These are phyloP conservation scores for Leonotis leonurus DNA, from an alignment of 257 asterid genomes.

Conservation along the genomic window DNA sequence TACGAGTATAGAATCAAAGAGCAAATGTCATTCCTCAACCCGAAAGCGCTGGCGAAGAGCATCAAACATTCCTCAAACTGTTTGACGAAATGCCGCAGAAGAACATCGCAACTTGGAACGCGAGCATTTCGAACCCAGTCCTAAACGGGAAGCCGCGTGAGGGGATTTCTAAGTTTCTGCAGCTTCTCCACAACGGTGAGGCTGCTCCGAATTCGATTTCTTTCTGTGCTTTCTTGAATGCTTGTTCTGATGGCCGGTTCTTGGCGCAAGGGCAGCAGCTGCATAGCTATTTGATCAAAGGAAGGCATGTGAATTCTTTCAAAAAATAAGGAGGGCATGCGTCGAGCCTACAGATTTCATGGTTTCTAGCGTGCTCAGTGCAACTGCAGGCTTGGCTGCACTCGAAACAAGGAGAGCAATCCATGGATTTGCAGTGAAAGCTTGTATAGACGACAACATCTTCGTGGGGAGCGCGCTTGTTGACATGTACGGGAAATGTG, in stretches of 20 bases:
- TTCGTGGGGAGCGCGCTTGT: slow-evolving; percentile 85
- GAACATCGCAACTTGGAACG: slow-evolving; percentile 83
- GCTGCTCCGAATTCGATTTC: slow-evolving; percentile 64
- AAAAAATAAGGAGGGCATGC: slow-evolving; percentile 38
- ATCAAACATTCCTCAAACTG: too few relatives aligned
- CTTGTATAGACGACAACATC: slow-evolving; percentile 49
- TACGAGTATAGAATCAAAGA: background rate
- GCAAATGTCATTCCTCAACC: slow-evolving; percentile 39
- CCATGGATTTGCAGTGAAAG: slow-evolving; percentile 75
- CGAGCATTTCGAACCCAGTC: slow-evolving; percentile 62
- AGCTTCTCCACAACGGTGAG: slow-evolving; percentile 35
- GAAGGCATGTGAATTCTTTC: slow-evolving; percentile 57
- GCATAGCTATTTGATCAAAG: slow-evolving; percentile 52
- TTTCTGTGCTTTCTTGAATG: slow-evolving; percentile 71
- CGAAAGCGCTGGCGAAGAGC: slow-evolving; percentile 47
- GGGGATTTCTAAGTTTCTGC: slow-evolving; percentile 43
- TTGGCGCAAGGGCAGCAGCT: slow-evolving; percentile 55
- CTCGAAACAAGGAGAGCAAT: slow-evolving; percentile 67
- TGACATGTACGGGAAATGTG: slow-evolving; percentile 93
- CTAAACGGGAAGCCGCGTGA: slow-evolving; percentile 40
- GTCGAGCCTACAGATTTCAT: slow-evolving; percentile 57
- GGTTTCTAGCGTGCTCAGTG: slow-evolving; percentile 78
- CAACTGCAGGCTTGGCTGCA: slow-evolving; percentile 73
- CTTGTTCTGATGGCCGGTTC: slow-evolving; percentile 56
- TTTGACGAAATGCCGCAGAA: slow-evolving; percentile 69